Base-by-base conservation (phyloP, 78 protist species). In the Guillardia theta region DNA sequence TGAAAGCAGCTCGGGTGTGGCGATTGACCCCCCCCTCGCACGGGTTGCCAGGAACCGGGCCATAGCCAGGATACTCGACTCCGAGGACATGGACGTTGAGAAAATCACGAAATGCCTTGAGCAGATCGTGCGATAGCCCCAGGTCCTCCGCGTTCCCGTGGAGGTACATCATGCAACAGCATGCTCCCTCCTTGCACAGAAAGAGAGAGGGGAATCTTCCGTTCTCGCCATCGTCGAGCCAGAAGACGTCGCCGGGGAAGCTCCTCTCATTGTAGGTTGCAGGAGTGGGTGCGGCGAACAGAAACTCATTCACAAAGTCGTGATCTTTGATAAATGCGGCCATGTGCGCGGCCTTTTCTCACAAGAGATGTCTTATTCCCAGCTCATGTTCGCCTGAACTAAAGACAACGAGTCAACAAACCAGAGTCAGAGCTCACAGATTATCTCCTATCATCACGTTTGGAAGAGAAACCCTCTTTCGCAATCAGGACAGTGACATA, bases 31-130 rank as follows among this genome's bases (percentile, higher is more conserved):
- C 88, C 36, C 50, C 88, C 46, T 78, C 88, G 88, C 88, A 78
- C 6, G 88, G 88, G 88, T 41, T 78, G 39, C 88, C 88, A 5
- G 39, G 50, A 8, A 41, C 88, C 9, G 88, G 88, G 36, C 88
- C 88, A 18, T 78, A 78, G 45, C 88, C 88, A 5, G 88, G 88
- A 78, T 78, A 78, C 88, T 78, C 88, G 24, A 78, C 88, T 12
- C 88, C 88, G 15, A 78, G 88, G 39, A 78, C 39, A 22, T 33
- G 46, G 12, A 78, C 88, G 18, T 78, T 78, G 48, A 78, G 78
- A 12, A 64, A 64, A 21, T 64, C 78, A 33, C 78, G 78, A 33
- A 64, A 64, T 24, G 78, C 78, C 15, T 64, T 64, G 33, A 64
- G 15, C 33, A 64, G 22, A 12, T 64, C 78, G 22, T 64, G 78